Conservation (phyloP, 2,329 filamentous ascomycete genomes). For the Cercospora nicotianae region DNA sequence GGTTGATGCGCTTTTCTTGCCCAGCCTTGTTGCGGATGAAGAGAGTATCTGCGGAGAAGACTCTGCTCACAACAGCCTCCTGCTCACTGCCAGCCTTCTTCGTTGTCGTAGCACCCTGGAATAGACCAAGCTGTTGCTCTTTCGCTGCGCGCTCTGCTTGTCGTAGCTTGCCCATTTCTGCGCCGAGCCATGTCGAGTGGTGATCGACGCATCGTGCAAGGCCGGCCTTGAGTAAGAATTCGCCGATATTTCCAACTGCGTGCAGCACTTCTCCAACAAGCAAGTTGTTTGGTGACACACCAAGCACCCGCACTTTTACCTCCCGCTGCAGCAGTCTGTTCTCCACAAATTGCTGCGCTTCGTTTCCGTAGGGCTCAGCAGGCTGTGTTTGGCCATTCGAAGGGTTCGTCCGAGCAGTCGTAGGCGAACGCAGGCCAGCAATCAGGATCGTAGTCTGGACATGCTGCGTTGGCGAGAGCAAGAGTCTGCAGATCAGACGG, state of each 20-base stretch:
- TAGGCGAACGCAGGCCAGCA: conserved; percentile 83
- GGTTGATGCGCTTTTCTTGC: conserved; percentile 81
- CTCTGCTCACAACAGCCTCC: conserved; percentile 80
- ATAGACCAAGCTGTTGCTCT: conserved; percentile 72
- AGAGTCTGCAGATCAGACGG: conserved; percentile 77
- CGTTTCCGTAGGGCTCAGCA: conserved; percentile 85
- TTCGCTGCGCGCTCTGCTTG: conserved; percentile 85
- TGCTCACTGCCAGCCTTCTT: conserved; percentile 60
- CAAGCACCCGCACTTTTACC: conserved; percentile 78
- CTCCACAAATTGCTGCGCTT: conserved; percentile 87
- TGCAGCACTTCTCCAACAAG: conserved; percentile 86
- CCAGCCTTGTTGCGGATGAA: conserved; percentile 83
- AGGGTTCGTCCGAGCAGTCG: conserved; percentile 80
- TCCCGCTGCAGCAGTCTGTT: conserved; percentile 79
- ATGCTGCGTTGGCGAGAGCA: conserved; percentile 80
- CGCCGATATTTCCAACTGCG: conserved; percentile 84
- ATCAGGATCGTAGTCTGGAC: conserved; percentile 84
- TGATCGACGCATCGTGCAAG: conserved; percentile 92
- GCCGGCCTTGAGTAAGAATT: conserved; percentile 84
- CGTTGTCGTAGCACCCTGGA: conserved; percentile 73
- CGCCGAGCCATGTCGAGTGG: conserved; percentile 87
- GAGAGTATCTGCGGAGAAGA: conserved; percentile 86
- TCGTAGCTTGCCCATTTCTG: conserved; percentile 81
- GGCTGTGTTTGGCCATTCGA: conserved; percentile 77
- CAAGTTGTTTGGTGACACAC: conserved; percentile 84